A percentile compares a stretch with the other conserved stretches of the same genome.
Conservation (phyloP, 192 early-diverging fungal species). For the Endogone sp. region DNA sequence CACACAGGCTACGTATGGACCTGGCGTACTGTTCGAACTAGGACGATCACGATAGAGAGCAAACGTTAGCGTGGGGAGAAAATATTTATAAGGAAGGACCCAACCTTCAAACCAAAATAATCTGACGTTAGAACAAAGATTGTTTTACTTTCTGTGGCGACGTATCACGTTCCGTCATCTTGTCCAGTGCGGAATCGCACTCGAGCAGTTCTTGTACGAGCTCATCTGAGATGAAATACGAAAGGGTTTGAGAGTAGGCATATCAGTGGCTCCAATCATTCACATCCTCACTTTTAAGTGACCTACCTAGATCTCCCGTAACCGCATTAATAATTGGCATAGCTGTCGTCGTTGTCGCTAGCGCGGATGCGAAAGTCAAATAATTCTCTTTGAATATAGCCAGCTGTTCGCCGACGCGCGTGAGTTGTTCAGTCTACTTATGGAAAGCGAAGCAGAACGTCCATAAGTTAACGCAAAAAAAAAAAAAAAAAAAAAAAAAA, state of each 20-base stretch:
- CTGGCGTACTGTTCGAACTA: background rate
- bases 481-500: too few species aligned
- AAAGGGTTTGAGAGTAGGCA: too few species aligned
- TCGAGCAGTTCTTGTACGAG: background rate
- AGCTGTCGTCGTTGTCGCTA: background rate
- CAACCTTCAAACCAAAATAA: background rate
- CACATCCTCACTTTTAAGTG: too few species aligned
- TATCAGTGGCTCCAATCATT: too few species aligned
- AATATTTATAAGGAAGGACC: background rate
- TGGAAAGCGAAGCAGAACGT: background rate
- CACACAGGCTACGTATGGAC: background rate
- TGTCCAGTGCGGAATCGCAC: background rate
- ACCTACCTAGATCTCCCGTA: background rate
- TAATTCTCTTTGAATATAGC: background rate
- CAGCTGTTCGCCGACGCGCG: background rate
- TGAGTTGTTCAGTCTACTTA: background rate
- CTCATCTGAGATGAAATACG: background rate
- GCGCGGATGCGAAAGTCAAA: background rate
- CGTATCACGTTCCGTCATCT: background rate
- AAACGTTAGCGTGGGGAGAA: too few species aligned
- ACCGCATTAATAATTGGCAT: background rate
- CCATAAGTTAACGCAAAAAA: too few species aligned
- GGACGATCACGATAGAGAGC: background rate
- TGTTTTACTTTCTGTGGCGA: background rate
- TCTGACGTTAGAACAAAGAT: background rate